A percentile compares a stretch with the other conserved stretches of the same genome.
These are phyloP conservation scores for Populus alba DNA, from an alignment of 345 rosid genomes.

Conservation along the genomic window DNA sequence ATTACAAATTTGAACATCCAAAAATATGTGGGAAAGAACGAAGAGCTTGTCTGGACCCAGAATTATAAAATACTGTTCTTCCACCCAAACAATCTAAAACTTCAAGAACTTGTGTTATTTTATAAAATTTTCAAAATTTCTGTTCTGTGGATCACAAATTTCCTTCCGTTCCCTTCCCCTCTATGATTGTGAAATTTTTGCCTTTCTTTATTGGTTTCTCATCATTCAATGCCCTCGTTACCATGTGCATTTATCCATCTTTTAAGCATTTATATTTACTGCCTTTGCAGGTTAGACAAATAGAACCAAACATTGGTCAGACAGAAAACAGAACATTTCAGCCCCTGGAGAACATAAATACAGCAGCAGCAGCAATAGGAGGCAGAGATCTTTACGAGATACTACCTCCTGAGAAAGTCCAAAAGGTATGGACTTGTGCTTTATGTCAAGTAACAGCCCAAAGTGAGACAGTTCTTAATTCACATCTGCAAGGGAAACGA, in stretches of 20 bases:
- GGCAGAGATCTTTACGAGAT: background rate
- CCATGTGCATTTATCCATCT: background rate
- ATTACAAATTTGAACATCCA: background rate
- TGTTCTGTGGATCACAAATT: background rate
- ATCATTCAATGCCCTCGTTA: background rate
- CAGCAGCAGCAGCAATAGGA: background rate
- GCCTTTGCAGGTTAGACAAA: conserved; percentile 7
- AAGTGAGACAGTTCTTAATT: conserved; percentile 11
- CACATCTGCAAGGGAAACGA: conserved; percentile 25
- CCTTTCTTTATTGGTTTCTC: background rate
- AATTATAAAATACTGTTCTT: background rate
- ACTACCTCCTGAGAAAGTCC: conserved; percentile 3
- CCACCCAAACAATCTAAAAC: background rate
- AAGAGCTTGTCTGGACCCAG: background rate
- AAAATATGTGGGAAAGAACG: background rate
- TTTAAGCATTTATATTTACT: background rate
- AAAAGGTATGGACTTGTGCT: conserved; percentile 33
- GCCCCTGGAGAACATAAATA: conserved; percentile 1
- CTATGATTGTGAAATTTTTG: background rate
- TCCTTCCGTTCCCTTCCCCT: background rate
- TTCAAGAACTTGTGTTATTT: background rate
- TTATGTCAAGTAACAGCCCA: conserved; percentile 21
- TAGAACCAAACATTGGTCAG: background rate
- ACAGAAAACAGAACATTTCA: background rate
- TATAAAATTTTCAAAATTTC: background rate